Evolutionary conservation across 192 early-diverging fungal species (phyloP).

Genomic region (Geranomyces michiganensis): DNA sequence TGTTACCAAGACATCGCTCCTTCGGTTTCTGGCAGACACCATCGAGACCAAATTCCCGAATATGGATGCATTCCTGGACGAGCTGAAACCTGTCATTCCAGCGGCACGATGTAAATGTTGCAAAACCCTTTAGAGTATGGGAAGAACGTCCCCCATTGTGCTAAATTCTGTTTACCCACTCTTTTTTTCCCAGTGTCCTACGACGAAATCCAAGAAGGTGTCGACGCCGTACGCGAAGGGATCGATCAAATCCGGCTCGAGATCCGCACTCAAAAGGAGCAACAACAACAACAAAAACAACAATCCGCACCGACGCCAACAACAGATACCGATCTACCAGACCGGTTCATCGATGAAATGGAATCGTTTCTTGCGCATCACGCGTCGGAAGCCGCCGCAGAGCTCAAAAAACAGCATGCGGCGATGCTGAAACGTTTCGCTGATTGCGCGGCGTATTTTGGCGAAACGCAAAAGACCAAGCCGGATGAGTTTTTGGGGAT

Average conservation of each 20-base stretch:
- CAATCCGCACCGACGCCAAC: no score
- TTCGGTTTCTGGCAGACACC: conserved; percentile 48
- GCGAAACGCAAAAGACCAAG: conserved; percentile 38
- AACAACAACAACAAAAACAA: not conserved
- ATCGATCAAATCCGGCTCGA: not conserved
- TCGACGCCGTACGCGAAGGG: conserved; percentile 7
- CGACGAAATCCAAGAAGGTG: conserved; percentile 15
- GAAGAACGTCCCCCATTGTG: not conserved
- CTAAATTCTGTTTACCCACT: not conserved
- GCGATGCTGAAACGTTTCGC: conserved; percentile 27
- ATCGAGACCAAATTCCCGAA: conserved; percentile 47
- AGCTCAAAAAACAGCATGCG: conserved; percentile 2
- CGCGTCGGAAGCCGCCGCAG: not conserved
- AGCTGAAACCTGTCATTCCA: conserved; percentile 36
- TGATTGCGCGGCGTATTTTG: conserved; percentile 31
- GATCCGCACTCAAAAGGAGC: not conserved
- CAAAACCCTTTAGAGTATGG: not conserved
- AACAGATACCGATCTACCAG: not conserved
- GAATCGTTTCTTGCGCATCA: conserved; percentile 33
- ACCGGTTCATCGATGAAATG: conserved; percentile 31
- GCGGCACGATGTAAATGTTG: conserved; percentile 31
- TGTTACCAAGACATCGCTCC: conserved; percentile 42
- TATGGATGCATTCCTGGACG: conserved; percentile 31
- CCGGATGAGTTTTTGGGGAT: conserved; percentile 47
- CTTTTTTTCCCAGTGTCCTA: not conserved